phyloP scores from a whole-genome alignment of 108 stramenopile species.

The Cyclostephanos tholiformis region DNA sequence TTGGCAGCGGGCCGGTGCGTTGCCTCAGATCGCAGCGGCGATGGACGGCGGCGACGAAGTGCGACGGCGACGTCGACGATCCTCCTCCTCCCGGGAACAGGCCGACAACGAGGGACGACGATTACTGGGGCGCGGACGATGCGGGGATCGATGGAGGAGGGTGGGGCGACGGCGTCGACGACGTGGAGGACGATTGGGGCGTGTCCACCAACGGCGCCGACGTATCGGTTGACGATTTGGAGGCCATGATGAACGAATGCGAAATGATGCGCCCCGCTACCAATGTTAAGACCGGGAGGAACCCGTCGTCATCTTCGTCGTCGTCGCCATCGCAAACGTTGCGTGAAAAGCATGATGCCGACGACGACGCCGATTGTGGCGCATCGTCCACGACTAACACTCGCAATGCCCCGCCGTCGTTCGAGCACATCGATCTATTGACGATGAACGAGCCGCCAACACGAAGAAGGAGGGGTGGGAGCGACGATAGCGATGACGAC shows the following conservation, averaged over 20 bases:
- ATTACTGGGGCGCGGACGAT: slow-evolving; percentile 62
- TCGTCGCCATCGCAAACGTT: slow-evolving; percentile 15
- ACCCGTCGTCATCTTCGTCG: slow-evolving; percentile 10
- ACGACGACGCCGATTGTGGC: background rate
- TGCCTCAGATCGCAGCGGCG: slow-evolving; percentile 44
- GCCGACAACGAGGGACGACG: slow-evolving; percentile 28
- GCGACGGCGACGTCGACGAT: slow-evolving; percentile 22
- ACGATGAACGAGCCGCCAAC: slow-evolving; percentile 58
- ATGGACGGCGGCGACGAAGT: slow-evolving; percentile 16
- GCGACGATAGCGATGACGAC: slow-evolving; percentile 20
- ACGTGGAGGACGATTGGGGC: slow-evolving; percentile 29
- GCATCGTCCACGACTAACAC: background rate
- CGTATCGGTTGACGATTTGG: slow-evolving; percentile 59
- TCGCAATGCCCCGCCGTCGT: slow-evolving; percentile 20
- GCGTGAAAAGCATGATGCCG: slow-evolving; percentile 6
- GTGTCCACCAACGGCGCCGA: background rate
- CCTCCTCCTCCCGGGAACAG: slow-evolving; percentile 23
- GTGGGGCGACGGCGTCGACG: slow-evolving; percentile 30
- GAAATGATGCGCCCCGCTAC: slow-evolving; percentile 38
- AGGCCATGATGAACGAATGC: slow-evolving; percentile 57
- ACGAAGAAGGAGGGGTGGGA: background rate
- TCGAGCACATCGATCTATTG: slow-evolving; percentile 52
- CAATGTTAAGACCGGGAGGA: background rate
- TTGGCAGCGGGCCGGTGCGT: slow-evolving; percentile 50
- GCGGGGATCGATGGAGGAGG: slow-evolving; percentile 23